phyloP scores from a whole-genome alignment of 1,284 basidiomycete genomes.

The Exsudoporus floridanus region DNA sequence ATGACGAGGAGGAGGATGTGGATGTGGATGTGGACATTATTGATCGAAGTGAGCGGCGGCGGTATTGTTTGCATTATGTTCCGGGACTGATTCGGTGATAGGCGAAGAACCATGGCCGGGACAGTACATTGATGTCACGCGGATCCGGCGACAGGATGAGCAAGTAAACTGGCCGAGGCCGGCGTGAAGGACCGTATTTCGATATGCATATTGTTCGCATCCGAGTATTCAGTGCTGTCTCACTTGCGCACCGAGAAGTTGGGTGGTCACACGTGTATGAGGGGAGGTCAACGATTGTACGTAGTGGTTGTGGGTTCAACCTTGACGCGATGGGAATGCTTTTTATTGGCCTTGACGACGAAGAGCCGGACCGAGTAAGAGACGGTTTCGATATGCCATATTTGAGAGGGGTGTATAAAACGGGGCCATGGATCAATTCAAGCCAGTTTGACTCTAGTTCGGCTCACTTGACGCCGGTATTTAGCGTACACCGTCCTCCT shows the following conservation, averaged over 20 bases:
- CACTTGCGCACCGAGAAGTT: neutral
- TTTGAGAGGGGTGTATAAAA: neutral
- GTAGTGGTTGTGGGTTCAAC: neutral
- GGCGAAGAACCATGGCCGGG: constrained; percentile 68
- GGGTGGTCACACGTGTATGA: constrained; percentile 3
- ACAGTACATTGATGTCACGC: constrained; percentile 68
- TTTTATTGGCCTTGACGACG: constrained; percentile 26
- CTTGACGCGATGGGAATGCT: constrained; percentile 12
- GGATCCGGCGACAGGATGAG: constrained; percentile 51
- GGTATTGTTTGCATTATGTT: neutral
- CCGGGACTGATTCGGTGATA: constrained; percentile 27
- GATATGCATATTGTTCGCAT: neutral
- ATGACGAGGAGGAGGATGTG: constrained; percentile 54
- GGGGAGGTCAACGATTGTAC: constrained; percentile 3
- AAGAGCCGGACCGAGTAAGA: neutral
- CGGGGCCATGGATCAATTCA: neutral
- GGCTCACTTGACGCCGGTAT: constrained; percentile 13
- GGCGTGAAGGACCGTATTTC: constrained; percentile 17
- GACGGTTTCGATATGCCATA: neutral
- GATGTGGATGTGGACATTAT: constrained; percentile 54
- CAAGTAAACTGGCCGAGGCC: constrained; percentile 67
- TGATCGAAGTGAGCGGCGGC: constrained; percentile 57
- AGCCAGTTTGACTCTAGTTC: constrained; percentile 12
- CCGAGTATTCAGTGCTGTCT: neutral
- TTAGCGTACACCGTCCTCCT: constrained; percentile 18